Evolutionary conservation across 805 yeast species (phyloP).

Genomic region (Middelhovenomyces tepae): DNA sequence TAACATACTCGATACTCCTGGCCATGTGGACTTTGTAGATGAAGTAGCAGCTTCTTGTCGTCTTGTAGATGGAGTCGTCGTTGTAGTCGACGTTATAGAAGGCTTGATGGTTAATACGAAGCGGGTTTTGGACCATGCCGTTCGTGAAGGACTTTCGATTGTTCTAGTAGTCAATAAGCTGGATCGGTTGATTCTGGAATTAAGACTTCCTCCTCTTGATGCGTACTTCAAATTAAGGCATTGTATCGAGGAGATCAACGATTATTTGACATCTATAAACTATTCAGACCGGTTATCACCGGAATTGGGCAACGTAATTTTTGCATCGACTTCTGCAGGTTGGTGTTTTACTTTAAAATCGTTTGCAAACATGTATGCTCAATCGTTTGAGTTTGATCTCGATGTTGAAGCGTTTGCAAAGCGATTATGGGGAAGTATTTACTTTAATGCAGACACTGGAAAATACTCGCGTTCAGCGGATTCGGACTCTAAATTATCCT

Average conservation of each 20-base stretch:
- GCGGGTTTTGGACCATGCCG: constrained; percentile 42
- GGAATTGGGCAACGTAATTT: constrained; percentile 54
- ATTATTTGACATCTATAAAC: constrained; percentile 28
- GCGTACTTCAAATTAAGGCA: constrained; percentile 59
- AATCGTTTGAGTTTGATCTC: constrained; percentile 24
- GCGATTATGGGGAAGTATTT: constrained; percentile 73
- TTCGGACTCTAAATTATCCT: constrained; percentile 31
- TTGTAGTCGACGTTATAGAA: constrained; percentile 80
- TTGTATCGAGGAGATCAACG: constrained; percentile 57
- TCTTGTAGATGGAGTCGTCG: constrained; percentile 53
- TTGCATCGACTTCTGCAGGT: constrained; percentile 58
- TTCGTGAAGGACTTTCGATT: constrained; percentile 43
- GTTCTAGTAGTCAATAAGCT: constrained; percentile 66
- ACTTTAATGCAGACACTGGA: constrained; percentile 36
- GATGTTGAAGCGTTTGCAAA: constrained; percentile 37
- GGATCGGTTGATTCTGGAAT: constrained; percentile 76
- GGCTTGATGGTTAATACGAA: constrained; percentile 58
- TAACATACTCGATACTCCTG: constrained; percentile 81
- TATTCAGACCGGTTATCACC: constrained; percentile 46
- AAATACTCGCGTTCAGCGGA: constrained; percentile 35
- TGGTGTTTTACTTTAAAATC: constrained; percentile 60
- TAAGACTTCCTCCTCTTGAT: constrained; percentile 65
- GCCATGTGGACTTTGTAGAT: constrained; percentile 78
- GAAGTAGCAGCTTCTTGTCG: constrained; percentile 54
- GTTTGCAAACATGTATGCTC: constrained; percentile 46